These are phyloP conservation scores for Allium fistulosum DNA, from an alignment of 106 monocot genomes.

Conservation along the genomic window DNA sequence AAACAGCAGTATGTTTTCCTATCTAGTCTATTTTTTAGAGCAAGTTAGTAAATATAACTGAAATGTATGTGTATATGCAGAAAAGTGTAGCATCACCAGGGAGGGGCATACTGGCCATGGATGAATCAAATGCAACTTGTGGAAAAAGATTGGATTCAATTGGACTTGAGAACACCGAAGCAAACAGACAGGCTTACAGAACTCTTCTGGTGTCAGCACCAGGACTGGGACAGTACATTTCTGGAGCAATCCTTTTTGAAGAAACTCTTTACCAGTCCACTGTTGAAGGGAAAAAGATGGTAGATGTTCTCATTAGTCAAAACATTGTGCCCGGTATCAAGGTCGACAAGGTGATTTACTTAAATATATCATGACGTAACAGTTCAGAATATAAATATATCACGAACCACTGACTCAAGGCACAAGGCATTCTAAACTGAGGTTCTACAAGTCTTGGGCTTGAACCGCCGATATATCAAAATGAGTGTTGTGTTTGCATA, in stretches of 20 bases:
- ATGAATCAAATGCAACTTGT: constrained; percentile 93
- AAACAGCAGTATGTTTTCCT: constrained; percentile 55
- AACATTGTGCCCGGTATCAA: constrained; percentile 88
- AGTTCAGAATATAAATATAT: too few species aligned
- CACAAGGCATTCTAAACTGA: too few species aligned
- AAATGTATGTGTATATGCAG: constrained; percentile 25
- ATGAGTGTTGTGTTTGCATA: too few species aligned
- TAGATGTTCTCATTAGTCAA: constrained; percentile 80
- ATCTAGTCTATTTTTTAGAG: not conserved
- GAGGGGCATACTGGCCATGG: constrained; percentile 91
- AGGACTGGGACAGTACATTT: constrained; percentile 81
- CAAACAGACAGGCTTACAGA: constrained; percentile 85
- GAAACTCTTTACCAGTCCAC: constrained; percentile 93
- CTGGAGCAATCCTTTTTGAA: constrained; percentile 92
- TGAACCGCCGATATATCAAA: too few species aligned
- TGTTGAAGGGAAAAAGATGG: constrained; percentile 78
- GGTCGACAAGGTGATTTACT: constrained; percentile 77
- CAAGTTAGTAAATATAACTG: not conserved
- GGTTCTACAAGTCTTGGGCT: too few species aligned
- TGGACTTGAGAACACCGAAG: constrained; percentile 94
- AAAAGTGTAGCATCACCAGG: constrained; percentile 94
- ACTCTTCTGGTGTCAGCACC: constrained; percentile 59
- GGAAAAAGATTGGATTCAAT: constrained; percentile 91
- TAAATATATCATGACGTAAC: too few species aligned
- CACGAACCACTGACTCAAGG: too few species aligned